Evolutionary conservation across 257 asterid genomes (phyloP).

Genomic region (Gentiana straminea): DNA sequence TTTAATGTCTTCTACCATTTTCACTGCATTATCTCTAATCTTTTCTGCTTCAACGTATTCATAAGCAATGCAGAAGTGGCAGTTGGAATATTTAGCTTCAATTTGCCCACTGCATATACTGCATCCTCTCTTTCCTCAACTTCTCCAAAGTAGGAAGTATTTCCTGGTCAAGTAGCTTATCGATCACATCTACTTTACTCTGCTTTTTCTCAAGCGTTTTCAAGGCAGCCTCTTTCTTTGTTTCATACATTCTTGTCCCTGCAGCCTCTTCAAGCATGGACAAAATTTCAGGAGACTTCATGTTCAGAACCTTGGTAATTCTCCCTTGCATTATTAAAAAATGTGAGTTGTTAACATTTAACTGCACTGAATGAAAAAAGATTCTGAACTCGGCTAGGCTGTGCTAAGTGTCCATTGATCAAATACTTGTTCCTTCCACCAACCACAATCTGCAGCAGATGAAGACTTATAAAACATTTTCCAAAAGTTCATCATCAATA

Average conservation of each 20-base stretch:
- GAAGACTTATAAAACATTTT: background rate
- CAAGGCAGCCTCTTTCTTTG: constrained; percentile 93
- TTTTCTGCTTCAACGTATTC: constrained; percentile 83
- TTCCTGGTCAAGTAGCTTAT: constrained; percentile 95
- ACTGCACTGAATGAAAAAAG: constrained; percentile 99
- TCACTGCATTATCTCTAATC: constrained; percentile 58
- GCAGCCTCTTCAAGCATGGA: constrained; percentile 99
- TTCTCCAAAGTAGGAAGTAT: constrained; percentile 93
- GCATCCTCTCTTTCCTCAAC: constrained; percentile 87
- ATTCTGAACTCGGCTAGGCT: constrained; percentile 96
- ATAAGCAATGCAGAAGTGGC: constrained; percentile 82
- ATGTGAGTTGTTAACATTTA: constrained; percentile 94
- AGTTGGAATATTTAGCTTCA: constrained; percentile 90
- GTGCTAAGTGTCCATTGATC: constrained; percentile 96
- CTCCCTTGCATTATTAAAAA: constrained; percentile 99
- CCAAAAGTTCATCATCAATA: no score
- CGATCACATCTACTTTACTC: constrained; percentile 88
- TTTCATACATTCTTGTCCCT: constrained; percentile 99
- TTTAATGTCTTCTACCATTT: constrained; percentile 50
- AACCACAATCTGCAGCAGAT: constrained; percentile 77
- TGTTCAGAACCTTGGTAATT: constrained; percentile 88
- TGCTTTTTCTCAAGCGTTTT: constrained; percentile 99
- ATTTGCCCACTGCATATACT: constrained; percentile 97
- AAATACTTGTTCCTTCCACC: constrained; percentile 98
- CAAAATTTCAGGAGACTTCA: constrained; percentile 96